Evolutionary conservation across 2,329 filamentous ascomycete species (phyloP), one percentile per base, ranked within the genome.

Genomic region (Neopestalotiopsis rosae): DNA sequence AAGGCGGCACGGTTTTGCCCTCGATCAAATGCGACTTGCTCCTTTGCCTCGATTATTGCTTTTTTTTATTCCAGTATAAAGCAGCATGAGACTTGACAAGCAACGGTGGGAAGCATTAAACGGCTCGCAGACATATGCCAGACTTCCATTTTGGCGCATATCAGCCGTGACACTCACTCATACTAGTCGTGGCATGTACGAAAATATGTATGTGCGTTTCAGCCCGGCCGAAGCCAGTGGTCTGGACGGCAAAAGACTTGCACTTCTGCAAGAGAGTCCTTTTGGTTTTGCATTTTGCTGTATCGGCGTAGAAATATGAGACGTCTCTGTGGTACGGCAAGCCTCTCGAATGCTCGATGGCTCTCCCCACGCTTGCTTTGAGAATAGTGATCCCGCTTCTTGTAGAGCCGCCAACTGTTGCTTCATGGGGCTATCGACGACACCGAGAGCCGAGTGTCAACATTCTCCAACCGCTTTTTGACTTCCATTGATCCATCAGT

Each of bases 111-210:
- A 52, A 14, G 20, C 45, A 17, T 52, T n/a, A 17, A 52, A 24
- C 45, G 45, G 45, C 45, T 52, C 45, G 45, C 45, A 52, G 45
- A 52, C 20, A 52, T 52, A 52, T 52, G 45, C 45, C 45, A 52
- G 45, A 52, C 20, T n/a, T 52, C 45, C 3, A 52, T 7, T 20
- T 52, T 17, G 45, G 17, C 45, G 6, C 45, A 52, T 49, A 38
- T 10, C 45, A 52, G 45, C 45, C 45, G n/a, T 52, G 45, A n/a
- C 17, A n/a, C 45, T 13, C 42, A 49, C 42, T 20, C 17, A n/a
- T 52, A 52, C 17, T 52, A 52, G 20, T 14, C n/a, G 45, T 17
- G 20, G 6, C 17, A 52, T 52, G 34, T 38, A 38, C 34, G 34
- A 7, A 38, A 38, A 38, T 38, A 38, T 38, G 34, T 38, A 52